Percentiles rank a stretch among this genome's conserved stretches.
Evolutionary conservation across 2,329 filamentous ascomycete genomes (phyloP).

Genomic region (Onygenales sp.): DNA sequence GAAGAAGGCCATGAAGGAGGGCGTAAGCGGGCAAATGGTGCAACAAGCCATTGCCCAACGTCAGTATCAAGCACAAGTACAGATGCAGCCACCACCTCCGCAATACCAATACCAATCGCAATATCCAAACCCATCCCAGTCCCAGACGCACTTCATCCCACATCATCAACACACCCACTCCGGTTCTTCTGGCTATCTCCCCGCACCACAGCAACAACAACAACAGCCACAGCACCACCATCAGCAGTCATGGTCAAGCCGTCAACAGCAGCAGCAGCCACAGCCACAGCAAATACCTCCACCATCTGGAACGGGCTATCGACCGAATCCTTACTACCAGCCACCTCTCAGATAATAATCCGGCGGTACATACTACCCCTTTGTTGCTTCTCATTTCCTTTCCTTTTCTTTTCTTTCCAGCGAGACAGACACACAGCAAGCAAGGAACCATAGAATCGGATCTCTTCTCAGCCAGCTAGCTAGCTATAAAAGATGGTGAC

Average conservation of each 20-base stretch:
- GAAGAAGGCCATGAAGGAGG: conserved; percentile 60
- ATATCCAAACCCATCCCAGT: conserved; percentile 1
- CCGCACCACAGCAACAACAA: not conserved
- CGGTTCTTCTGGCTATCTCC: not conserved
- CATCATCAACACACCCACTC: conserved; percentile 9
- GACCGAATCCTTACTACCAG: conserved; percentile 4
- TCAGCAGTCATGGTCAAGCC: conserved; percentile 3
- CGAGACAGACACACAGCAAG: too few species aligned
- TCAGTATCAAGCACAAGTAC: conserved; percentile 46
- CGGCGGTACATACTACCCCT: not conserved
- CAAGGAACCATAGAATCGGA: not conserved
- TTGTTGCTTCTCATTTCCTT: too few species aligned
- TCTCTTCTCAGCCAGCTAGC: not conserved
- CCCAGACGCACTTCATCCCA: conserved; percentile 1
- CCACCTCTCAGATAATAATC: not conserved
- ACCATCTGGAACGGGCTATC: not conserved
- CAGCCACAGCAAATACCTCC: conserved; percentile 2
- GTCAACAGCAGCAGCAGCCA: conserved; percentile 3
- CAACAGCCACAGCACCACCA: not conserved
- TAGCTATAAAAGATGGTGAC: not conserved
- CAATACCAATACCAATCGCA: conserved; percentile 26
- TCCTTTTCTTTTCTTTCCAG: too few species aligned
- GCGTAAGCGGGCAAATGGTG: conserved; percentile 59
- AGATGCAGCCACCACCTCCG: conserved; percentile 20
- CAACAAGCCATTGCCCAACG: conserved; percentile 63